Evolutionary conservation across 345 rosid genomes (phyloP).

Genomic region (Hevea brasiliensis): DNA sequence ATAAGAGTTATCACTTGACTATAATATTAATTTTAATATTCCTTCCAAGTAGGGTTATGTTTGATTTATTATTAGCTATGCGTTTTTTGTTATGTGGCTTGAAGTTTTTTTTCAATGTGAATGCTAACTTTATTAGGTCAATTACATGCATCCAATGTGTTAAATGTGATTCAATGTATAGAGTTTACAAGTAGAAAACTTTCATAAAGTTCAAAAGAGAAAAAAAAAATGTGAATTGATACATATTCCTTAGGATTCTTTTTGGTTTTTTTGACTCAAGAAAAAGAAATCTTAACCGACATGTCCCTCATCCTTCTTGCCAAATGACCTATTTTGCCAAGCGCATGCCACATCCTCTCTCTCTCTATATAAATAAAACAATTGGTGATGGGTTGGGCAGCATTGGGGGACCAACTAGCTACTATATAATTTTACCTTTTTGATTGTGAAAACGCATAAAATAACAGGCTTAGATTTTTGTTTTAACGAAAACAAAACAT

Average conservation of each 20-base stretch:
- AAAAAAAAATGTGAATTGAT: not conserved
- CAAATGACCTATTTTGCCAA: conserved; percentile 1
- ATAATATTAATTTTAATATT: no score
- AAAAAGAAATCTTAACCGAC: not conserved
- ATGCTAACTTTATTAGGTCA: not conserved
- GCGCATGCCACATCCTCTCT: not conserved
- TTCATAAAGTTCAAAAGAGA: not conserved
- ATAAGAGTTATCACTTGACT: no score
- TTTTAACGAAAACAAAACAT: no score
- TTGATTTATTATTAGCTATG: no score
- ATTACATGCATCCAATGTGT: no score
- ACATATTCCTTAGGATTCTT: not conserved
- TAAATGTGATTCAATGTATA: not conserved
- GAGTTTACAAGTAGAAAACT: not conserved
- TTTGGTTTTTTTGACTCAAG: not conserved
- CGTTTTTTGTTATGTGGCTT: no score
- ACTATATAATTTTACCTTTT: no score
- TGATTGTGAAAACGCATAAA: no score
- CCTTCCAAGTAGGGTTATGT: no score
- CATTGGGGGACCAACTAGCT: no score
- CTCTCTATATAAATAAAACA: conserved; percentile 13
- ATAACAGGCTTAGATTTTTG: no score
- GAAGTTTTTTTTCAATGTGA: no score
- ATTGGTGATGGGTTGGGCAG: conserved; percentile 30
- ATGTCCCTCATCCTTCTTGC: not conserved